These are phyloP conservation scores for Angophora floribunda DNA, from an alignment of 345 rosid genomes.

Conservation along the genomic window DNA sequence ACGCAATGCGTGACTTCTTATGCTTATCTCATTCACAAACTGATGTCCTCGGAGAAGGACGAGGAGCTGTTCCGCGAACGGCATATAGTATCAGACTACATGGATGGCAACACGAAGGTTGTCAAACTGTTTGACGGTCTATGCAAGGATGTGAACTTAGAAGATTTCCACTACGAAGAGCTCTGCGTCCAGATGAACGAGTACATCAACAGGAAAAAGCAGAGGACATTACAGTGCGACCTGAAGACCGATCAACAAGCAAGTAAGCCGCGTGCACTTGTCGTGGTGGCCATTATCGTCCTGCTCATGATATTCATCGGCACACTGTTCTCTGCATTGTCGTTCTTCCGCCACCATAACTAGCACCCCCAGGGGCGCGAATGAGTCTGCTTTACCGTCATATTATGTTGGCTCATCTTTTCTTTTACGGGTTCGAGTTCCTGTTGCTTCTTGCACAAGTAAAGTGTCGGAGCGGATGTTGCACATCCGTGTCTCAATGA, in stretches of 20 bases:
- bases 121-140: slow-evolving; percentile 16
- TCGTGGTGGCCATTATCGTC: slow-evolving; percentile 3
- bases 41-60: slow-evolving; percentile 15
- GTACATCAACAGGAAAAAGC: not conserved
- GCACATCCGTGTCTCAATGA: not conserved
- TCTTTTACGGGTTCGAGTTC: not conserved
- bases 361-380: not conserved
- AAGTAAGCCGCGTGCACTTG: not conserved
- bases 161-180: slow-evolving; percentile 25
- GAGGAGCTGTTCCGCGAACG: slow-evolving; percentile 10
- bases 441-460: not conserved
- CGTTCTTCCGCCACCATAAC: slow-evolving; percentile 13
- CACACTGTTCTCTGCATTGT: slow-evolving; percentile 19
- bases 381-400: not conserved
- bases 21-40: slow-evolving; percentile 19
- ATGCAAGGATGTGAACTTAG: slow-evolving; percentile 1
- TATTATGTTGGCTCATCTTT: not conserved
- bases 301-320: slow-evolving; percentile 17
- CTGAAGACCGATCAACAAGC: not conserved
- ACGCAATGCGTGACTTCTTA: slow-evolving; percentile 31
- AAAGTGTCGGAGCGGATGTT: not conserved
- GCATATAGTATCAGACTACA: slow-evolving; percentile 11
- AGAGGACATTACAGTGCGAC: not conserved
- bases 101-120: not conserved
- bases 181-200: slow-evolving; percentile 24